Percentiles rank a stretch among this genome's conserved stretches.
phyloP scores from a whole-genome alignment of 2,329 filamentous ascomycete genomes.

The Colletotrichum sp. region DNA sequence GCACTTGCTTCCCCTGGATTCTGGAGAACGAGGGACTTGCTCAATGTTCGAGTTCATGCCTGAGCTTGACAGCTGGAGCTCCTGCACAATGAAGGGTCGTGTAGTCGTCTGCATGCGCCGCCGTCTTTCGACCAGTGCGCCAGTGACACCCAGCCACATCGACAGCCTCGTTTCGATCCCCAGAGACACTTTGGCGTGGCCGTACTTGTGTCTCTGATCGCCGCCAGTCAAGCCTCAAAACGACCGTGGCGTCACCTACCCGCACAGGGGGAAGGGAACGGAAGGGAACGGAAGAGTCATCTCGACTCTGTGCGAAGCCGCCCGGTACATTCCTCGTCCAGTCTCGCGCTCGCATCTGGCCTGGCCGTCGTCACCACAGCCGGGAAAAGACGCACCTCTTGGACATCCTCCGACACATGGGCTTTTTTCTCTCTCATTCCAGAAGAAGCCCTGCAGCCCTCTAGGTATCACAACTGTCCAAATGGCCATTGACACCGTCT shows the following conservation, averaged over 20 bases:
- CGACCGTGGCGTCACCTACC: not conserved
- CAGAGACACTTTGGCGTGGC: not conserved
- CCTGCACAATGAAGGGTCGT: too few relatives aligned
- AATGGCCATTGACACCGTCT: not conserved
- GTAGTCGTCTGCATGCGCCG: not conserved
- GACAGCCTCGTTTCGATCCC: not conserved
- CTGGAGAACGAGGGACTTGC: not conserved
- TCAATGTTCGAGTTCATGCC: not conserved
- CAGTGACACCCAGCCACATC: not conserved
- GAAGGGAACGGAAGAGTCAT: not conserved
- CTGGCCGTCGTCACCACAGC: not conserved
- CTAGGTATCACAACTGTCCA: not conserved
- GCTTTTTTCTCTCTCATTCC: not conserved
- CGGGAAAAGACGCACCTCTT: not conserved
- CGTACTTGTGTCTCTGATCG: not conserved
- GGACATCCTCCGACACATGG: not conserved
- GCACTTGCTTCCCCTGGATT: not conserved
- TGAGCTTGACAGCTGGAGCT: not conserved
- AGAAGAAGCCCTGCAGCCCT: not conserved
- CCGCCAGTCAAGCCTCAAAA: not conserved
- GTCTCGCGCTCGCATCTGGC: not conserved
- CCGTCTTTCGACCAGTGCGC: not conserved
- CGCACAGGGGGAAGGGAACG: not conserved
- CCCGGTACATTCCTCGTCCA: not conserved
- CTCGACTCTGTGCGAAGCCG: not conserved